A percentile compares a stretch with the other conserved stretches of the same genome.
phyloP scores from a whole-genome alignment of 202 grass and related monocot species.

The Cymbopogon flexuosus region DNA sequence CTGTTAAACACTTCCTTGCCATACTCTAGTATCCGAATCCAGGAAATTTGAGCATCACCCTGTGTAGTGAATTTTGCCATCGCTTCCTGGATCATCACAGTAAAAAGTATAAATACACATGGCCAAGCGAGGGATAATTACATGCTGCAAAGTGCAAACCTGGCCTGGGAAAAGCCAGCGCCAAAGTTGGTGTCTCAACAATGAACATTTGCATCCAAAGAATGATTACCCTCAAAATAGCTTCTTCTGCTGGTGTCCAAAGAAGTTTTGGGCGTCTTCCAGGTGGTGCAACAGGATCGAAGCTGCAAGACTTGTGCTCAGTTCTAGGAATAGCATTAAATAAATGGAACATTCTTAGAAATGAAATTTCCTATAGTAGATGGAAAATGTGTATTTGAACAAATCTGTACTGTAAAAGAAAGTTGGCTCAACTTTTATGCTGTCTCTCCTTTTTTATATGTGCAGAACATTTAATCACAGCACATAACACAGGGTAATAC shows the following conservation, averaged over 20 bases:
- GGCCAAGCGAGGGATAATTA: too few relatives aligned
- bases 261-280: slow-evolving; percentile 25
- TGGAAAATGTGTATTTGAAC: neutral
- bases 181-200: too few relatives aligned
- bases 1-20: too few relatives aligned
- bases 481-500: neutral
- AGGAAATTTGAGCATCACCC: too few relatives aligned
- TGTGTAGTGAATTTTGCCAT: too few relatives aligned
- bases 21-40: too few relatives aligned
- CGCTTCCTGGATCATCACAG: too few relatives aligned
- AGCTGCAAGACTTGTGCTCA: slow-evolving; percentile 25
- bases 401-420: neutral
- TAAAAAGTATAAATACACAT: too few relatives aligned
- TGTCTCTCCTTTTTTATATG: neutral
- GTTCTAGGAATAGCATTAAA: neutral
- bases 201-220: too few relatives aligned
- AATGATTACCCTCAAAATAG: slow-evolving; percentile 29
- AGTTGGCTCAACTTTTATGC: neutral
- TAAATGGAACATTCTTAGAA: neutral
- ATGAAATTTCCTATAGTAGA: neutral
- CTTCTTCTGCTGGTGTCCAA: slow-evolving; percentile 43
- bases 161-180: too few relatives aligned
- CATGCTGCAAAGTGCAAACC: too few relatives aligned
- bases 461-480: neutral
- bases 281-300: slow-evolving; percentile 14